Conservation (phyloP, 2,329 filamentous ascomycete species). For the Rhinocladiella mackenziei region DNA sequence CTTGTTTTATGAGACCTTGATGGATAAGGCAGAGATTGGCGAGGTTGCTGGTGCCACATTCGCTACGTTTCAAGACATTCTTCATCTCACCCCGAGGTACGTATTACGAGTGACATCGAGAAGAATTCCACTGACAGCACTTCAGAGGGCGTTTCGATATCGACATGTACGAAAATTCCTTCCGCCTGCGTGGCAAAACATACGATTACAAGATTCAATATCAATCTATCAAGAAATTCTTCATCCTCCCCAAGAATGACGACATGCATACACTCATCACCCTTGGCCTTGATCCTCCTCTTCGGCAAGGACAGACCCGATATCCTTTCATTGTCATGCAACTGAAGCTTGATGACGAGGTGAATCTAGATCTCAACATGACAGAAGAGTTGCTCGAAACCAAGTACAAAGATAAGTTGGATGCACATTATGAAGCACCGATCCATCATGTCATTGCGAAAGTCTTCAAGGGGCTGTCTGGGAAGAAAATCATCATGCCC, state of each 20-base stretch:
- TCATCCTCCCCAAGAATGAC: constrained; percentile 97
- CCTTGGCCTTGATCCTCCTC: constrained; percentile 86
- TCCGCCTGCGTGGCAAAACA: constrained; percentile 94
- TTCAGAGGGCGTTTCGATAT: constrained; percentile 95
- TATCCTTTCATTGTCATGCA: constrained; percentile 99
- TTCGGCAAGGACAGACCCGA: constrained; percentile 93
- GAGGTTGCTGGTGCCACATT: constrained; percentile 98
- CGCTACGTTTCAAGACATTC: constrained; percentile 91
- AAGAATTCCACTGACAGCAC: constrained; percentile 27
- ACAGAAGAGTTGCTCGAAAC: constrained; percentile 64
- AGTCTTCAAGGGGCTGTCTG: constrained; percentile 89
- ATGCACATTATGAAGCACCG: constrained; percentile 86
- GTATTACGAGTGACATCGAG: constrained; percentile 28
- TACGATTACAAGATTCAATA: constrained; percentile 99
- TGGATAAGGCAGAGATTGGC: constrained; percentile 98
- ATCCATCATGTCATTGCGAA: constrained; percentile 91
- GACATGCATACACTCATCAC: constrained; percentile 93
- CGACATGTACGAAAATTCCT: constrained; percentile 98
- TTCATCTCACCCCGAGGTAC: constrained; percentile 91
- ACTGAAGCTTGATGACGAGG: constrained; percentile 95
- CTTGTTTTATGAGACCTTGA: constrained; percentile 95
- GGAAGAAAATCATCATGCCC: constrained; percentile 90
- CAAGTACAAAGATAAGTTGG: constrained; percentile 85
- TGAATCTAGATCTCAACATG: constrained; percentile 93
- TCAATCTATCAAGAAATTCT: constrained; percentile 96